Evolutionary conservation across 768 basidiomycete genomes (phyloP).

Genomic region (Lactifluus pinguis): DNA sequence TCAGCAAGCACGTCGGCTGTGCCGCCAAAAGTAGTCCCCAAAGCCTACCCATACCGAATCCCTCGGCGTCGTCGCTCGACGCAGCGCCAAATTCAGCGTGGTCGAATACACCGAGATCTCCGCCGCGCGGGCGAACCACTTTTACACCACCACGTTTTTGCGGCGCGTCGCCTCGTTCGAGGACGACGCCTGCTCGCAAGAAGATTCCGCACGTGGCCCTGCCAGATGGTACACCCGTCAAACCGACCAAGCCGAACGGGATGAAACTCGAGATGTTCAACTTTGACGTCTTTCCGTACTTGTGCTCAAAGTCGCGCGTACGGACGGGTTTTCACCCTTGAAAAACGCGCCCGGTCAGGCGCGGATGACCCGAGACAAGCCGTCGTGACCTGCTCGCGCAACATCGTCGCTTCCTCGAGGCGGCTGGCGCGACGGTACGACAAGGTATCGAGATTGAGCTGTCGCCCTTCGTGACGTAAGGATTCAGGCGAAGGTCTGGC

Average conservation of each 20-base stretch:
- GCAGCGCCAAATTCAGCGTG: slow-evolving; percentile 76
- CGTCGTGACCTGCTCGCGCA: slow-evolving; percentile 82
- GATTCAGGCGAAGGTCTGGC: slow-evolving; percentile 88
- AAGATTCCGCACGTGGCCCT: slow-evolving; percentile 86
- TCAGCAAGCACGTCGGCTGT: slow-evolving; percentile 79
- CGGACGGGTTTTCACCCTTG: slow-evolving; percentile 91
- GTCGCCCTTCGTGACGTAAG: slow-evolving; percentile 82
- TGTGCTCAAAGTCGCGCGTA: slow-evolving; percentile 84
- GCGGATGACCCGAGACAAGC: slow-evolving; percentile 85
- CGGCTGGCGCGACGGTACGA: slow-evolving; percentile 62
- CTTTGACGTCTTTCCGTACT: slow-evolving; percentile 97
- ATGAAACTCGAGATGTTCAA: slow-evolving; percentile 99
- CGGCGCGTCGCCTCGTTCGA: slow-evolving; percentile 74
- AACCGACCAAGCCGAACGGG: slow-evolving; percentile 88
- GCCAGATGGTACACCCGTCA: slow-evolving; percentile 55
- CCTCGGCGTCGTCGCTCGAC: slow-evolving; percentile 87
- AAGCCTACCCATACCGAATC: slow-evolving; percentile 77
- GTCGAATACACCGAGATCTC: slow-evolving; percentile 98
- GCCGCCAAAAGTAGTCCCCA: slow-evolving; percentile 96
- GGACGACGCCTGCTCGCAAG: slow-evolving; percentile 69
- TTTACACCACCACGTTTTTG: slow-evolving; percentile 86
- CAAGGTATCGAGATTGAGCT: slow-evolving; percentile 84
- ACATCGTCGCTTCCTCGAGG: slow-evolving; percentile 75
- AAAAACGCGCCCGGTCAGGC: slow-evolving; percentile 93
- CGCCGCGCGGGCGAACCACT: slow-evolving; percentile 87